Evolutionary conservation across 2,329 filamentous ascomycete genomes (phyloP), one percentile per base, ranked within the genome.

Genomic region (Coniochaeta ligniaria): DNA sequence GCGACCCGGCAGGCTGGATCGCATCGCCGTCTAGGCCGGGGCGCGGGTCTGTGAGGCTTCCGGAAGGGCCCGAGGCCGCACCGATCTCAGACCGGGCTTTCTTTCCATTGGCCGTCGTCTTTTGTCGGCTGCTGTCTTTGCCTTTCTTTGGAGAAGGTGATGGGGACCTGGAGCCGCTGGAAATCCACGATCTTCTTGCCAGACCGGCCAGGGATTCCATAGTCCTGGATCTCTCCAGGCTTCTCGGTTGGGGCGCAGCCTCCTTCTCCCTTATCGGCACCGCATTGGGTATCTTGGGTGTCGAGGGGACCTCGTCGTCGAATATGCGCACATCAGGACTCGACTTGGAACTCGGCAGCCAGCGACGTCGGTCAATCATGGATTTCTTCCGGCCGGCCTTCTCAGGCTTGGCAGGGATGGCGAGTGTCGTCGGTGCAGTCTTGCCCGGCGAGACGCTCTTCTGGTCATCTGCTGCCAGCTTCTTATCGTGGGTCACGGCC

Each of bases 101-200:
- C 50, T 57, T 52, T 33, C 16, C 43, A 24, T 33, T 60, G 45
- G 50, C 60, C 24, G n/a, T 52, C 52, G 24, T 45, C 61, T 54
- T 31, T 52, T 45, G 28, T 62, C 56, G 56, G 22, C 35, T 31
- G 11, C 4, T 8, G 22, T 31, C 56, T 33, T 58, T 45, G 36
- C 36, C 35, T 45, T 58, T 45, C 38, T 58, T 58, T 36, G 35
- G 56, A 58, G 38, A 72, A 64, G 81, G 78, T 2, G 80, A 80
- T 0, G 81, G 76, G 1, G 80, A 80, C 17, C 78, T 75, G 36
- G 82, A 82, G 41, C 74, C 70, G 28, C 16, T 38, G 4, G 76
- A 70, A 22, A 79, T 78, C 82, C 81, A 85, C 45, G 80, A 79
- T 59, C 78, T 76, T 63, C 75, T 78, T 9, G 81, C 76, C 66